Evolutionary conservation across 192 early-diverging fungal genomes (phyloP).

Genomic region (Borealophlyctis nickersoniae): DNA sequence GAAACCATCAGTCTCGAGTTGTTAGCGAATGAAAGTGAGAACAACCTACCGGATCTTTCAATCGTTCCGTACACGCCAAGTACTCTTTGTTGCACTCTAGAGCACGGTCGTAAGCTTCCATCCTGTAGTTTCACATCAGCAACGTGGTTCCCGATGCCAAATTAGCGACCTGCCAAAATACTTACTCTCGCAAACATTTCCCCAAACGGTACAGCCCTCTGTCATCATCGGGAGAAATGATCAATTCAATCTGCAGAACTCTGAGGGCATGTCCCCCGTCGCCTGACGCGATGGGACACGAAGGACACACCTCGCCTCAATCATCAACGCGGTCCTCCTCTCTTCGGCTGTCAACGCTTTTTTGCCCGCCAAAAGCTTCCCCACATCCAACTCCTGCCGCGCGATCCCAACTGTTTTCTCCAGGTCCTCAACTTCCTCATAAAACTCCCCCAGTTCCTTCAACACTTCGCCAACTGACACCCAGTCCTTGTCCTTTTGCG

Average conservation of each 20-base stretch:
- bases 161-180: background rate
- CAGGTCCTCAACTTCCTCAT: constrained; percentile 21
- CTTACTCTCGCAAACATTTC: constrained; percentile 12
- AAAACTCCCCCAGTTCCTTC: constrained; percentile 19
- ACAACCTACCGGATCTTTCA: constrained; percentile 12
- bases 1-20: background rate
- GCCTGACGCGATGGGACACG: background rate
- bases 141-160: background rate
- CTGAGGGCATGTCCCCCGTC: background rate
- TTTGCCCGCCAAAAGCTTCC: background rate
- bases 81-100: constrained; percentile 8
- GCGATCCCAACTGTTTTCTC: constrained; percentile 12
- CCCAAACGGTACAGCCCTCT: constrained; percentile 20
- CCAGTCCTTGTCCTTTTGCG: constrained; percentile 16
- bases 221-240: background rate
- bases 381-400: constrained; percentile 13
- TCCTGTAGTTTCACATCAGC: constrained; percentile 1
- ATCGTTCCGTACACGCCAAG: constrained; percentile 5
- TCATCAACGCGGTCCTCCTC: background rate
- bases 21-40: background rate
- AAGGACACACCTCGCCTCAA: background rate
- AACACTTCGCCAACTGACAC: constrained; percentile 5
- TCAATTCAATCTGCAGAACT: background rate
- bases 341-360: background rate
- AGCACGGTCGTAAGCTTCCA: constrained; percentile 18